phyloP scores from a whole-genome alignment of 495 filamentous ascomycete species.

The Penicillium simplicissimum region DNA sequence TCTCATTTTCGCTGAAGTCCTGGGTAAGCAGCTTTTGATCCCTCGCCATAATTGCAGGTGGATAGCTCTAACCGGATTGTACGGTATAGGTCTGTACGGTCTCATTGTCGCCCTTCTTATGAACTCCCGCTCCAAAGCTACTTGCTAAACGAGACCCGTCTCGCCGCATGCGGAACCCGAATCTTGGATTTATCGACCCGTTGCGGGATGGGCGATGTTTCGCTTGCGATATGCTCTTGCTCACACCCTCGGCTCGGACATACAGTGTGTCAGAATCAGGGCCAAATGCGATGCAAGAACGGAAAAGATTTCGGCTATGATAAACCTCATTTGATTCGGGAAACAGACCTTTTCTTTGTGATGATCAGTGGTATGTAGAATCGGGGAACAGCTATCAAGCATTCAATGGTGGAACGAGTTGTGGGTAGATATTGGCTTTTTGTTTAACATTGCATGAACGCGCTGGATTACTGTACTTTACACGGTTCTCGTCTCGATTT shows the following conservation, averaged over 20 bases:
- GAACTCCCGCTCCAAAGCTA: slow-evolving; percentile 70
- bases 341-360: slow-evolving; percentile 18
- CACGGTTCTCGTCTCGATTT: slow-evolving; percentile 26
- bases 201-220: slow-evolving; percentile 6
- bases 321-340: slow-evolving; percentile 26
- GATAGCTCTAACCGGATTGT: background rate
- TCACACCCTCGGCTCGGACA: slow-evolving; percentile 13
- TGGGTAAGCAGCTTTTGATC: slow-evolving; percentile 62
- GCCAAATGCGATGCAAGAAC: slow-evolving; percentile 16
- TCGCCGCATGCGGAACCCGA: slow-evolving; percentile 19
- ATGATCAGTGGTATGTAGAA: slow-evolving; percentile 29
- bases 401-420: slow-evolving; percentile 20
- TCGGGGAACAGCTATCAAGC: slow-evolving; percentile 12
- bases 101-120: slow-evolving; percentile 98
- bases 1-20: slow-evolving; percentile 99
- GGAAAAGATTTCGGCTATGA: slow-evolving; percentile 26
- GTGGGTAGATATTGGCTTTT: slow-evolving; percentile 36
- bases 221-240: slow-evolving; percentile 12
- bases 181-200: slow-evolving; percentile 1
- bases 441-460: slow-evolving; percentile 36
- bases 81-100: slow-evolving; percentile 80
- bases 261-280: slow-evolving; percentile 10
- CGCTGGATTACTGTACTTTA: slow-evolving; percentile 38
- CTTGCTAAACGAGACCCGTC: slow-evolving; percentile 31
- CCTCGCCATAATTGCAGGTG: background rate